Evolutionary conservation across 164 flowering plant genomes (phyloP).

Genomic region (Amborella trichopoda): DNA sequence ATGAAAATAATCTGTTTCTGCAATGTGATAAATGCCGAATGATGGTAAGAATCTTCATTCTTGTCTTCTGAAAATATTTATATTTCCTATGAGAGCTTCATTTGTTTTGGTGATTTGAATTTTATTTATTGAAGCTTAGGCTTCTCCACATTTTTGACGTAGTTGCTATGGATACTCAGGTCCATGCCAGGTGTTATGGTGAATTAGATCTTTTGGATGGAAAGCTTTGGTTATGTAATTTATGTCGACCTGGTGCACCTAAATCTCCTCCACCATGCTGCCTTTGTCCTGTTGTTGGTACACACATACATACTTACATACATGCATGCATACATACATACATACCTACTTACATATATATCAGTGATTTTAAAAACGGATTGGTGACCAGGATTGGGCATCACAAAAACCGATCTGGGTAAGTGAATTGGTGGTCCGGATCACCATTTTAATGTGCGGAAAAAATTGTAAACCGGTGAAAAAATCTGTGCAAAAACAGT

Average conservation of each 20-base stretch:
- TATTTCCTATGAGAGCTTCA: neutral
- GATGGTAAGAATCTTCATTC: constrained; percentile 47
- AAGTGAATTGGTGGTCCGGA: no score
- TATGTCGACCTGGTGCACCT: constrained; percentile 83
- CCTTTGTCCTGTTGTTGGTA: constrained; percentile 92
- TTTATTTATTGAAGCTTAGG: neutral
- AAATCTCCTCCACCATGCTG: constrained; percentile 66
- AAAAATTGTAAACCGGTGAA: no score
- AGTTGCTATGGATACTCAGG: constrained; percentile 52
- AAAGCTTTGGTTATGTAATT: constrained; percentile 82
- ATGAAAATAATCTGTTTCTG: constrained; percentile 82
- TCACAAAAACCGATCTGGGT: no score
- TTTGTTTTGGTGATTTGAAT: neutral
- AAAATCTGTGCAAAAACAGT: no score
- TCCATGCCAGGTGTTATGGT: constrained; percentile 98
- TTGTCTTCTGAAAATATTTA: no score
- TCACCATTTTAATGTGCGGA: no score
- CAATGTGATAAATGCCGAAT: constrained; percentile 98
- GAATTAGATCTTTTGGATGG: constrained; percentile 76
- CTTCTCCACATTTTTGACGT: no score
- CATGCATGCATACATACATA: no score
- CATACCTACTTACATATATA: no score
- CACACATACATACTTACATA: no score
- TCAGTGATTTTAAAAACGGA: no score
- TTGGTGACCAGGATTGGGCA: no score